Evolutionary conservation across 306 rosid species (phyloP).

Genomic region (Cotoneaster glaucophyllus): DNA sequence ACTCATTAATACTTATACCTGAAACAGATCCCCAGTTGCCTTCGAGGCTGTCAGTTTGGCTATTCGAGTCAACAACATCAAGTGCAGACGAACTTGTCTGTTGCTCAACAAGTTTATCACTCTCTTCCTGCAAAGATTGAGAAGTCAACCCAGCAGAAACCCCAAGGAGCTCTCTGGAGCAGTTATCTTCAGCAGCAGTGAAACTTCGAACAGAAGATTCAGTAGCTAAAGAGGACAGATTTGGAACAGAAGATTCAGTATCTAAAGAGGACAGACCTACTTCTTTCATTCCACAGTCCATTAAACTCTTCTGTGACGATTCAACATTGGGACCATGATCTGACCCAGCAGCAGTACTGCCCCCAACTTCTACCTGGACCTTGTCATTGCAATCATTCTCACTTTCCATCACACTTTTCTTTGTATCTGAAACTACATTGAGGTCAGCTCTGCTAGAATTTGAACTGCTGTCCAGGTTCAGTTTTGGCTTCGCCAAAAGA

Average conservation of each 20-base stretch:
- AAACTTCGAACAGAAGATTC: slow-evolving; percentile 28
- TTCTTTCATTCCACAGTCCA: slow-evolving; percentile 18
- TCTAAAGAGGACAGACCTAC: slow-evolving; percentile 18
- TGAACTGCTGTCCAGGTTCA: slow-evolving; percentile 2
- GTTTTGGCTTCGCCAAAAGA: slow-evolving; percentile 1
- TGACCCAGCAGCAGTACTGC: slow-evolving; percentile 15
- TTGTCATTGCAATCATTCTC: slow-evolving; percentile 20
- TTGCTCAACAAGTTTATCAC: slow-evolving; percentile 22
- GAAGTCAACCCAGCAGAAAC: slow-evolving; percentile 30
- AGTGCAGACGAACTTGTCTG: slow-evolving; percentile 28
- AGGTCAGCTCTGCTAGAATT: slow-evolving; percentile 11
- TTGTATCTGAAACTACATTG: slow-evolving; percentile 6
- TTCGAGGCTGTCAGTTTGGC: slow-evolving; percentile 73
- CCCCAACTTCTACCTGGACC: slow-evolving; percentile 22
- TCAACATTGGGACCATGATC: slow-evolving; percentile 16
- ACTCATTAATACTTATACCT: slow-evolving; percentile 38
- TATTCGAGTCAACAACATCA: slow-evolving; percentile 52
- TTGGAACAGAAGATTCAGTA: slow-evolving; percentile 9
- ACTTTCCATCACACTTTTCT: slow-evolving; percentile 15
- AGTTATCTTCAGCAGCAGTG: slow-evolving; percentile 22
- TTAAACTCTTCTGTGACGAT: slow-evolving; percentile 22
- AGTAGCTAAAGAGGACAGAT: slow-evolving; percentile 16
- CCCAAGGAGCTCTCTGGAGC: slow-evolving; percentile 21
- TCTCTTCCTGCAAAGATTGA: slow-evolving; percentile 34
- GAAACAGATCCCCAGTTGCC: slow-evolving; percentile 89